Conservation (phyloP, 257 asterid genomes). For the Paraleonurus japonicus region DNA sequence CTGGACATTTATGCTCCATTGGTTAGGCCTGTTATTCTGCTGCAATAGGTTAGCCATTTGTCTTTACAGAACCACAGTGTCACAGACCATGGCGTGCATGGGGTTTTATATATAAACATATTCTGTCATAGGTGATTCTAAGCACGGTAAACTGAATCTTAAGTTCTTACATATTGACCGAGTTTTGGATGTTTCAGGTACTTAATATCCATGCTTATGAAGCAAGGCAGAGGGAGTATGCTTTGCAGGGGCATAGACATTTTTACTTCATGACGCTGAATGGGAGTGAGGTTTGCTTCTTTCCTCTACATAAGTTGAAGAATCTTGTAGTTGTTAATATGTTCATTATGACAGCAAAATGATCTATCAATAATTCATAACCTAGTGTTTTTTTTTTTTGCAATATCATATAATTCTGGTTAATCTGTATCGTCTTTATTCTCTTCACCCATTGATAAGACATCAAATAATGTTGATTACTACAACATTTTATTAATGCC, state of each 20-base stretch:
- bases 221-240: constrained; percentile 85
- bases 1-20: not conserved
- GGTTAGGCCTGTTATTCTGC: constrained; percentile 4
- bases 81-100: constrained; percentile 7
- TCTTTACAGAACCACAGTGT: not conserved
- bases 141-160: constrained; percentile 8
- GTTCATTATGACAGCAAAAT: constrained; percentile 8
- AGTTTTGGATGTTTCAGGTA: constrained; percentile 56
- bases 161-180: constrained; percentile 15
- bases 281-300: constrained; percentile 76
- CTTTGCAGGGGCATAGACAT: constrained; percentile 81
- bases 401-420: not conserved
- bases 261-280: constrained; percentile 93
- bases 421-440: not conserved
- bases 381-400: constrained; percentile 6
- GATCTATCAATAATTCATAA: constrained; percentile 3
- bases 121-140: constrained; percentile 13
- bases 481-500: constrained; percentile 2
- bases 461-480: constrained; percentile 14
- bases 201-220: constrained; percentile 76
- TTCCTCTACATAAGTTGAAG: constrained; percentile 20
- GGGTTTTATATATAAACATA: constrained; percentile 11
- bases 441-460: constrained; percentile 7
- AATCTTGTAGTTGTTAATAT: constrained; percentile 21
- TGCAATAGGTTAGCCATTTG: constrained; percentile 1